Evolutionary conservation across 257 asterid genomes (phyloP).

Genomic region (Solanum chilense): DNA sequence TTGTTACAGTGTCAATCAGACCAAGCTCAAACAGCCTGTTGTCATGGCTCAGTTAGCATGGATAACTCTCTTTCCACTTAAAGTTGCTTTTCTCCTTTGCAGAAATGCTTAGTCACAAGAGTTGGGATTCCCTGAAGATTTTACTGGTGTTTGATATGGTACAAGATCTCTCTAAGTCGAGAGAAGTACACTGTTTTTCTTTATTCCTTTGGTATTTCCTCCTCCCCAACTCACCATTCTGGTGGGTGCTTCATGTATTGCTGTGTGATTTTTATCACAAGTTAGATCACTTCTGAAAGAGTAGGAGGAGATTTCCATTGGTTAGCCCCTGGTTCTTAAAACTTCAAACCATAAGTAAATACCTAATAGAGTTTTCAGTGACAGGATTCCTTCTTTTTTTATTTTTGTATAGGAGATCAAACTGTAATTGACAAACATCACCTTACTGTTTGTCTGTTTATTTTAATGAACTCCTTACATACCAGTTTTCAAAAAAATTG

Average conservation of each 20-base stretch:
- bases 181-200: neutral
- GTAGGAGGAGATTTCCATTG: neutral
- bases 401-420: neutral
- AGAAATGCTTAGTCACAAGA: constrained; percentile 39
- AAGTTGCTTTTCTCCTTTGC: constrained; percentile 46
- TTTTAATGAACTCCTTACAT: neutral
- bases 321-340: neutral
- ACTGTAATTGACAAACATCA: neutral
- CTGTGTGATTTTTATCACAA: neutral
- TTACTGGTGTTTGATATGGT: constrained; percentile 18
- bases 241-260: neutral
- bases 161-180: constrained; percentile 11
- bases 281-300: neutral
- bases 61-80: constrained; percentile 12
- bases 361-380: neutral
- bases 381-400: neutral
- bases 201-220: constrained; percentile 9
- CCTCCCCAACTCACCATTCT: neutral
- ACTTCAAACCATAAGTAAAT: neutral
- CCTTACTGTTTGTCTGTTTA: neutral
- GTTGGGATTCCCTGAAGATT: constrained; percentile 27
- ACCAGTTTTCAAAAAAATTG: neutral
- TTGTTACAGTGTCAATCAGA: constrained; percentile 14
- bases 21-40: constrained; percentile 25
- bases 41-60: constrained; percentile 11